Base-by-base conservation (phyloP, 495 filamentous ascomycete genomes). In the Podospora appendiculata region DNA sequence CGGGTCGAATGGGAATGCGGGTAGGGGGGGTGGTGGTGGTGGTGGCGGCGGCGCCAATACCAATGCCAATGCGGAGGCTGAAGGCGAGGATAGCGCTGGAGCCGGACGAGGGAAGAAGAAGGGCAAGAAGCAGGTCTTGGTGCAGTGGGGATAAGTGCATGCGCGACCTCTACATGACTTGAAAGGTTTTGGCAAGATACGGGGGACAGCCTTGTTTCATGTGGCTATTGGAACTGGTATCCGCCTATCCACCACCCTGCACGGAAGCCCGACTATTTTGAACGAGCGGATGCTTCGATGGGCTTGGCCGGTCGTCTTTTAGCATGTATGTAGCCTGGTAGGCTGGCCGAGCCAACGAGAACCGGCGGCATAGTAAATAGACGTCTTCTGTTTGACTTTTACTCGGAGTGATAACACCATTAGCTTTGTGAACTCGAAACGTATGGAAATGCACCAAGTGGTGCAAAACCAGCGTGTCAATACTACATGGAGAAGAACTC, bases 61-160 rank as follows among this genome's bases (percentile, higher is more conserved):
- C 45, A 6, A 35, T 25, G 25, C 25, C 25, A 25, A 25, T 5
- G 2, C 25, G 25, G 25, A 45, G 10, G 49, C 32, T 16, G 38
- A 39, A 41, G 47, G 25, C 32, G 48, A 8, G 5, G 34, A 25
- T 9, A 46, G 43, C 17, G 44, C 17, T n/a, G 32, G 14, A 14
- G 36, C 17, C 6, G 34, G 32, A 45, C 78, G 78, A 0, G 87
- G 86, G 11, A 88, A 86, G 11, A 89, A 88, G 67, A 87, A 87
- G 50, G 85, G 86, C 13, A 90, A 89, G 66, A 92, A 92, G 71
- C 86, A 92, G 69, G 83, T 87, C 4, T 67, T 91, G 47, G 79
- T 82, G 48, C 73, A 79, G 54, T 80, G 76, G 75, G 76, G 76
- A 3, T 79, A 53, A 13, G 18, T 9, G 25, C n/a, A n/a, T n/a